Conservation (phyloP, 306 rosid species). For the Vicia faba region DNA sequence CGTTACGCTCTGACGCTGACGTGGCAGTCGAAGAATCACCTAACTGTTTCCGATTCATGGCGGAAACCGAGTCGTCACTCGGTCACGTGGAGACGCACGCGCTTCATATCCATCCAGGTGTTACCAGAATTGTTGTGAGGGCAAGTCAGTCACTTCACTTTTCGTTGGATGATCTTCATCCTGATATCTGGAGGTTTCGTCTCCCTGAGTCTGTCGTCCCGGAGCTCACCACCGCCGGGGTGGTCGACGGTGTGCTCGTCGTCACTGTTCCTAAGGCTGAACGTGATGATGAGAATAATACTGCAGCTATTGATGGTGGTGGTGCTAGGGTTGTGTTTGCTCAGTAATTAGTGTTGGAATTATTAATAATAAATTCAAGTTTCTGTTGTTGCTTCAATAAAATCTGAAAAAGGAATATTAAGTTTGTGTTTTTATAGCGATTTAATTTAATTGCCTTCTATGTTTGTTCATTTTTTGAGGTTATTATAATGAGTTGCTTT, state of each 20-base stretch:
- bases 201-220: conserved; percentile 3
- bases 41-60: conserved; percentile 3
- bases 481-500: not conserved
- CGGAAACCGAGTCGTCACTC: not conserved
- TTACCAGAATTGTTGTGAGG: conserved; percentile 10
- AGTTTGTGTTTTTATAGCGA: too few relatives aligned
- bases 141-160: conserved; percentile 13
- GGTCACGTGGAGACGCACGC: conserved; percentile 23
- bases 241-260: not conserved
- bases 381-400: not conserved
- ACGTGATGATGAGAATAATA: not conserved
- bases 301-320: not conserved
- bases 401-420: too few relatives aligned
- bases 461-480: not conserved
- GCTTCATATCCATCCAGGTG: conserved; percentile 14
- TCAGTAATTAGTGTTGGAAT: not conserved
- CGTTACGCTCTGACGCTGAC: conserved; percentile 18
- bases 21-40: not conserved
- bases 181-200: conserved; percentile 14
- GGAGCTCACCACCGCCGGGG: conserved; percentile 6
- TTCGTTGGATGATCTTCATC: conserved; percentile 8
- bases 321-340: not conserved
- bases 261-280: conserved; percentile 16
- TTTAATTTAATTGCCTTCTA: not conserved
- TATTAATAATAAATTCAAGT: not conserved